Evolutionary conservation across 768 basidiomycete species (phyloP).

Genomic region (Lactarius vividus): DNA sequence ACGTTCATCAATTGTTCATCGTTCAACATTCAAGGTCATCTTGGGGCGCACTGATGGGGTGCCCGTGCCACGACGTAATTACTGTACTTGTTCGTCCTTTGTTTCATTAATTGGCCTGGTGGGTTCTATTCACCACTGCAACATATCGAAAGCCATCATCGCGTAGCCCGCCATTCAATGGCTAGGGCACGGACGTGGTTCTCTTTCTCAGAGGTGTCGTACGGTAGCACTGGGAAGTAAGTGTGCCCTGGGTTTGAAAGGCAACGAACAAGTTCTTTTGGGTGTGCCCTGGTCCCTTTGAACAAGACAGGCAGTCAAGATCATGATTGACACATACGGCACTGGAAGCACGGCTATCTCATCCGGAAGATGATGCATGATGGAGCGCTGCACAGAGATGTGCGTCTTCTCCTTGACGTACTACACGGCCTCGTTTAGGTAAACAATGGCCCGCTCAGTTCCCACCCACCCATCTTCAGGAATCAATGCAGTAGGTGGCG

Average conservation of each 20-base stretch:
- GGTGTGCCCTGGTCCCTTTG: neutral
- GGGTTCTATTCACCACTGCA: neutral
- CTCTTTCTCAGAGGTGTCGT: neutral
- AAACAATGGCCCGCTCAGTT: neutral
- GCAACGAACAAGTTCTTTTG: neutral
- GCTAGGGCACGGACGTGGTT: neutral
- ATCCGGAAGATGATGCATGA: neutral
- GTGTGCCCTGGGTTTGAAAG: too few relatives aligned
- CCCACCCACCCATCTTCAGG: neutral
- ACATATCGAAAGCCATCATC: neutral
- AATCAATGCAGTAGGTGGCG: constrained; percentile 2
- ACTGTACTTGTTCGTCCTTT: neutral
- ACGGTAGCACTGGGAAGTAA: too few relatives aligned
- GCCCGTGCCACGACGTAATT: neutral
- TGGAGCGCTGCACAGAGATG: neutral
- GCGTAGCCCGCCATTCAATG: neutral
- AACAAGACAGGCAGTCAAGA: neutral
- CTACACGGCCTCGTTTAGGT: constrained; percentile 5
- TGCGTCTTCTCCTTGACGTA: constrained; percentile 6
- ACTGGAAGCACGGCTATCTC: neutral
- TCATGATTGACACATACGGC: constrained; percentile 10
- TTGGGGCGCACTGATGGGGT: neutral
- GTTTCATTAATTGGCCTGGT: neutral
- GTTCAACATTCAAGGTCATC: neutral
- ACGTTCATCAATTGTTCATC: neutral